Evolutionary conservation across 352 stramenopile genomes (phyloP).

Genomic region (Halophytophthora batemanensis): DNA sequence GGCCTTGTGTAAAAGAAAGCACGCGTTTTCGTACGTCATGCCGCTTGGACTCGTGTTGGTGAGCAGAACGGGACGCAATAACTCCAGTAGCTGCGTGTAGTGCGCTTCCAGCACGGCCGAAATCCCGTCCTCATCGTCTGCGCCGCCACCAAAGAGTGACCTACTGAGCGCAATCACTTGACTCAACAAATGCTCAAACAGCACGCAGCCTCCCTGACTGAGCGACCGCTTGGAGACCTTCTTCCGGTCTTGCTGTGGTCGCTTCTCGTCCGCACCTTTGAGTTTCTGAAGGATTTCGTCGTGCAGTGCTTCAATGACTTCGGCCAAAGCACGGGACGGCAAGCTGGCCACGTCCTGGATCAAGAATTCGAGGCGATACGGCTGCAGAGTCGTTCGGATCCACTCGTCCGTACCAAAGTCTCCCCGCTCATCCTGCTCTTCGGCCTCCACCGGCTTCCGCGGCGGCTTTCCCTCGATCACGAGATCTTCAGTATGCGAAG

Average conservation of each 20-base stretch:
- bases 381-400: constrained; percentile 60
- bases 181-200: constrained; percentile 65
- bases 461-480: constrained; percentile 28
- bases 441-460: constrained; percentile 11
- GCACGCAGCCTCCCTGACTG: constrained; percentile 57
- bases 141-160: constrained; percentile 28
- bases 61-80: constrained; percentile 42
- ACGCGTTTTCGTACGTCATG: constrained; percentile 62
- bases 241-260: constrained; percentile 20
- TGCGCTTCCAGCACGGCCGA: constrained; percentile 45
- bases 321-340: constrained; percentile 35
- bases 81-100: constrained; percentile 41
- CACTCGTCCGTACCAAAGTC: constrained; percentile 54
- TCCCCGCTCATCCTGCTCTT: constrained; percentile 10
- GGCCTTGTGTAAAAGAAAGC: constrained; percentile 57
- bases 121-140: constrained; percentile 44
- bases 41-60: constrained; percentile 29
- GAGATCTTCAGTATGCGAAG: constrained; percentile 48
- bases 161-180: constrained; percentile 34
- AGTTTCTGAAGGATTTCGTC: constrained; percentile 46
- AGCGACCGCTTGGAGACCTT: constrained; percentile 21
- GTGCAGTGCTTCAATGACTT: constrained; percentile 55
- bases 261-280: constrained; percentile 21
- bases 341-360: constrained; percentile 56
- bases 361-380: constrained; percentile 63